These are phyloP conservation scores for Harringtonia lauricola DNA, from an alignment of 2,329 filamentous ascomycete genomes.

Conservation along the genomic window DNA sequence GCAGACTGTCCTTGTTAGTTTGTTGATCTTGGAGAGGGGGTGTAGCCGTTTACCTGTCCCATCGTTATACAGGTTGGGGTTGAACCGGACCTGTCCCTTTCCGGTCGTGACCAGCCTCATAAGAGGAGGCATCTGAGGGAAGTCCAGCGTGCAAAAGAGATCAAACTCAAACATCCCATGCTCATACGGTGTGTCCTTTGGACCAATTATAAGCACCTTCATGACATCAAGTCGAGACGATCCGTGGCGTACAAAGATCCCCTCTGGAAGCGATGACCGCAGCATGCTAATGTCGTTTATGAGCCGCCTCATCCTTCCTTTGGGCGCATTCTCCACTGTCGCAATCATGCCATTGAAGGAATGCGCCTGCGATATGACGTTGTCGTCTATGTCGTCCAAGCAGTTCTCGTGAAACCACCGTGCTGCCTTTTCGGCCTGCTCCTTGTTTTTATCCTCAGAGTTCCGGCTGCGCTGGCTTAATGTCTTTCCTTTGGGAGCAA, in stretches of 20 bases:
- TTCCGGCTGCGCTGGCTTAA: not conserved
- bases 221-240: constrained; percentile 34
- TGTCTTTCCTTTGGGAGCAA: not conserved
- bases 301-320: constrained; percentile 35
- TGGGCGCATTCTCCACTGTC: constrained; percentile 6
- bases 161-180: constrained; percentile 45
- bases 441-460: constrained; percentile 1
- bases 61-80: constrained; percentile 39
- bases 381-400: constrained; percentile 23
- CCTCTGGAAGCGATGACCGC: constrained; percentile 33
- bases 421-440: constrained; percentile 12
- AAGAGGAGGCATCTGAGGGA: constrained; percentile 28
- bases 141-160: constrained; percentile 29
- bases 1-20: constrained; percentile 23
- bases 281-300: constrained; percentile 33
- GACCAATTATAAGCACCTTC: constrained; percentile 38
- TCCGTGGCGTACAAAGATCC: constrained; percentile 37
- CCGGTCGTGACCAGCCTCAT: constrained; percentile 34
- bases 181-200: constrained; percentile 39
- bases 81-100: constrained; percentile 27
- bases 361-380: constrained; percentile 21
- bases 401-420: constrained; percentile 22
- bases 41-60: constrained; percentile 35
- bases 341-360: constrained; percentile 12
- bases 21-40: too few species aligned